Percentiles rank a stretch among this genome's conserved stretches.
These are phyloP conservation scores for Elsinoe batatas DNA, from an alignment of 2,329 filamentous ascomycete species.

Conservation along the genomic window DNA sequence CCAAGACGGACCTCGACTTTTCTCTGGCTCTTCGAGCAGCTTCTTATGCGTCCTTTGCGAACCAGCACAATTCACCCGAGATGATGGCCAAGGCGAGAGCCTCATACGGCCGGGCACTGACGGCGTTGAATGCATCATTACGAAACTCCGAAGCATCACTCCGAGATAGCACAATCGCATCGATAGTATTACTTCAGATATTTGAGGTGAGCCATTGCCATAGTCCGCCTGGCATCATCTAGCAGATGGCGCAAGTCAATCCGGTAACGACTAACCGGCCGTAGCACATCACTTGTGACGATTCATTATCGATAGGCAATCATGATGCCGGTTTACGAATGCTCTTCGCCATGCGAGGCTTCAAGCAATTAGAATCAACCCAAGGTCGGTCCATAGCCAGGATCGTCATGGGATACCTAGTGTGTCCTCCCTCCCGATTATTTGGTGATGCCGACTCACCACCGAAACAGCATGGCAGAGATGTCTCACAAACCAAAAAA, in stretches of 20 bases:
- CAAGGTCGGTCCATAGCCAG: constrained; percentile 11
- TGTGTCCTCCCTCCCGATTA: constrained; percentile 4
- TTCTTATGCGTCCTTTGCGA: constrained; percentile 8
- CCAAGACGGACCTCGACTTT: constrained; percentile 6
- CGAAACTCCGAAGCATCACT: constrained; percentile 2
- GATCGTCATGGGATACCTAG: constrained; percentile 12
- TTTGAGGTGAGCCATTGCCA: neutral
- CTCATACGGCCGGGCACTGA: constrained; percentile 5
- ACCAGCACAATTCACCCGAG: constrained; percentile 11
- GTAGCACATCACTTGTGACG: constrained; percentile 12
- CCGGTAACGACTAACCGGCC: neutral
- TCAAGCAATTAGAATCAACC: constrained; percentile 9
- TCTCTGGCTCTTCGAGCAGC: constrained; percentile 8
- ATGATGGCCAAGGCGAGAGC: constrained; percentile 12
- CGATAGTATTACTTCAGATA: constrained; percentile 10
- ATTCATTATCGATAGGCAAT: constrained; percentile 13
- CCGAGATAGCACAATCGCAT: constrained; percentile 10
- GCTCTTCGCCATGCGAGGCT: constrained; percentile 11
- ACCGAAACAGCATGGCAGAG: constrained; percentile 10
- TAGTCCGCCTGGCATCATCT: neutral
- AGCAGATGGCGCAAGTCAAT: neutral
- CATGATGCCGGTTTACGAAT: constrained; percentile 12
- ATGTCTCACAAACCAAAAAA: constrained; percentile 4
- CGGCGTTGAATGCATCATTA: constrained; percentile 7
- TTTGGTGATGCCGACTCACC: constrained; percentile 7